Base-by-base conservation (phyloP, 2,329 filamentous ascomycete genomes). In the Elsinoe batatas region DNA sequence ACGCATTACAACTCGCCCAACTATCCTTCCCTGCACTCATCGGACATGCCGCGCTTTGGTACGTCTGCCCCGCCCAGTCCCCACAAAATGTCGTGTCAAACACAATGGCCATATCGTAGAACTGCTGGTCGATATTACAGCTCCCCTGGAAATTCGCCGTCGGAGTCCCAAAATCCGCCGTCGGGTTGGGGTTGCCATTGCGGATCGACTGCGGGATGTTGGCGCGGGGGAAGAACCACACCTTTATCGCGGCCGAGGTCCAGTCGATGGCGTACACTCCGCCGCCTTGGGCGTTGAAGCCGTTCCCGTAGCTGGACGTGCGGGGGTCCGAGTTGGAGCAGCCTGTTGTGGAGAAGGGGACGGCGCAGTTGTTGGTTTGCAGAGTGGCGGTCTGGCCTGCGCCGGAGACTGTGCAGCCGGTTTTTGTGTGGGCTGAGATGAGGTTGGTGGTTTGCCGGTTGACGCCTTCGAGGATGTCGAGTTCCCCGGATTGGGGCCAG, bases 201-300 rank as follows among this genome's bases (percentile, higher is more conserved):
- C 37, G 65, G 58, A 87, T 81, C 66, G 89, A 82, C 2, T 68
- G 63, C 0, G 87, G 87, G 57, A 89, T 80, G 6, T 67, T 67
- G 59, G 68, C 69, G 6, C 87, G 82, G 1, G 83, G 76, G 71
- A 94, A 95, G 78, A 88, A 93, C 81, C 83, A 95, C 60, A 95
- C 77, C 47, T 78, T 77, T 69, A 96, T 94, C 60, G 75, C 76
- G 0, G 79, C 68, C 18, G 79, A 78, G 1, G 85, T 88, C 87
- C 89, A 94, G 32, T 59, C 58, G 72, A 71, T 74, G n/a, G 72
- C 74, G 59, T 70, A 76, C 15, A 76, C 71, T 54, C 72, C 73
- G 37, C 73, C 73, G 8, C 66, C 65, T 33, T 63, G 67, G 20
- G 61, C 56, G 60, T 76, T 84, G 67, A 84, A 77, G 0, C 68